Evolutionary conservation across 2,329 filamentous ascomycete genomes (phyloP), one percentile per base, ranked within the genome.

Genomic region (Aspergillus fischeri): DNA sequence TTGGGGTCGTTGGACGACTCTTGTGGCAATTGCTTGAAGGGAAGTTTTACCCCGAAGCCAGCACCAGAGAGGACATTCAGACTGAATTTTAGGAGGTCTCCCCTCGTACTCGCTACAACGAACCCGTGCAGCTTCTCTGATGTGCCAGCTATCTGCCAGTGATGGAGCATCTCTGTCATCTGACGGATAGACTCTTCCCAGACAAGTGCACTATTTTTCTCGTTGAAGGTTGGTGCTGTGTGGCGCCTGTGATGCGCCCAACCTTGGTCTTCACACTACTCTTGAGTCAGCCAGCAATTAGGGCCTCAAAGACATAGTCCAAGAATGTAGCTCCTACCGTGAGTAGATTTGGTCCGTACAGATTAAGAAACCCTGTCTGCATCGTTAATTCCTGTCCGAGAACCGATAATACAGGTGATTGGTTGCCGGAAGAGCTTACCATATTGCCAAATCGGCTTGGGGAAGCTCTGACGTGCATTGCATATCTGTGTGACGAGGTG

Each of bases 221-320:
- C 77, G 45, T 76, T 78, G 64, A 81, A 80, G 5, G 72, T 70
- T 0, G 75, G 69, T 3, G 74, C 73, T 3, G 73, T 76, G 24
- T 78, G 66, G 51, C 72, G 74, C 9, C 78, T 70, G 54, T 80
- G 78, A 28, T 76, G 71, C n/a, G 71, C 61, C 78, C 78, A 80
- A 14, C 73, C 69, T 25, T 68, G 59, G 27, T 72, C 70, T 50
- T 68, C 62, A 29, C 62, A 60, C 67, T 70, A 41, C 17, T 21
- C n/a, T 7, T 7, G 9, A 17, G 32, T 38, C 21, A 27, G 47
- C 24, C 29, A 35, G 4, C 1, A 17, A 11, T 56, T 42, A 55
- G 4, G 17, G 7, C 11, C 25, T 28, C 6, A 5, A 29, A 49
- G 21, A 25, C 14, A 20, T 17, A 35, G 21, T 44, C 17, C 28